Evolutionary conservation across 192 early-diverging fungal species (phyloP).

Genomic region (Coemansia furcata): DNA sequence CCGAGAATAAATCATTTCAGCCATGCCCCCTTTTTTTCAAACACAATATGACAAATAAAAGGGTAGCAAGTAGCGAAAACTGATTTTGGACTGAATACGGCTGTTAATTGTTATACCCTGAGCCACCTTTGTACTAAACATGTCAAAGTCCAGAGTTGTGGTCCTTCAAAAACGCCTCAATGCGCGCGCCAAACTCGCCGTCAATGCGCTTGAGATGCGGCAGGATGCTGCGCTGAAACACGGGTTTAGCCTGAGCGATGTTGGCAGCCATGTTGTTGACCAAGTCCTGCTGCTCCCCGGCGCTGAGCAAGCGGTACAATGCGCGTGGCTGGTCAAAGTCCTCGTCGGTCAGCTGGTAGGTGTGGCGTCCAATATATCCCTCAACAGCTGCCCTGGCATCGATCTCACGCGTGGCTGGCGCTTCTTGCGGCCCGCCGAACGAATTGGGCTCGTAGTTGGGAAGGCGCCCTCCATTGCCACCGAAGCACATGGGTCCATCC

Average conservation of each 20-base stretch:
- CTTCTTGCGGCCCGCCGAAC: constrained; percentile 55
- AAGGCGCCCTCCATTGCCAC: constrained; percentile 57
- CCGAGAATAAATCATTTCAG: no score
- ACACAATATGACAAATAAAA: no score
- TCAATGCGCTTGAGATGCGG: constrained; percentile 59
- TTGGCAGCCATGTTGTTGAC: constrained; percentile 59
- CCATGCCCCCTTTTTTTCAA: no score
- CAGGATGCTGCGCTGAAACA: constrained; percentile 58
- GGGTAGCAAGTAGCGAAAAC: no score
- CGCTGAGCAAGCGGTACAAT: constrained; percentile 48
- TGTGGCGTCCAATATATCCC: constrained; percentile 54
- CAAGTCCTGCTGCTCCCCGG: constrained; percentile 50
- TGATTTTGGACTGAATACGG: background rate
- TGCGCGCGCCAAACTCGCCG: constrained; percentile 56
- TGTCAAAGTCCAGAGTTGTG: background rate
- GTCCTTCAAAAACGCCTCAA: constrained; percentile 24
- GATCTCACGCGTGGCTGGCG: constrained; percentile 15
- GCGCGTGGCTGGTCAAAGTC: constrained; percentile 66
- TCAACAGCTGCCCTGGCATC: constrained; percentile 37
- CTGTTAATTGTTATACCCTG: background rate
- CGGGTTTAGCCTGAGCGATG: constrained; percentile 53
- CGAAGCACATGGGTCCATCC: constrained; percentile 59
- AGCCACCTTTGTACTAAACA: background rate
- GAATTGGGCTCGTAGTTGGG: constrained; percentile 67
- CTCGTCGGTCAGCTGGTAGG: constrained; percentile 53